Conservation (phyloP, 352 stramenopile species). For the Pythium scleroteichum region DNA sequence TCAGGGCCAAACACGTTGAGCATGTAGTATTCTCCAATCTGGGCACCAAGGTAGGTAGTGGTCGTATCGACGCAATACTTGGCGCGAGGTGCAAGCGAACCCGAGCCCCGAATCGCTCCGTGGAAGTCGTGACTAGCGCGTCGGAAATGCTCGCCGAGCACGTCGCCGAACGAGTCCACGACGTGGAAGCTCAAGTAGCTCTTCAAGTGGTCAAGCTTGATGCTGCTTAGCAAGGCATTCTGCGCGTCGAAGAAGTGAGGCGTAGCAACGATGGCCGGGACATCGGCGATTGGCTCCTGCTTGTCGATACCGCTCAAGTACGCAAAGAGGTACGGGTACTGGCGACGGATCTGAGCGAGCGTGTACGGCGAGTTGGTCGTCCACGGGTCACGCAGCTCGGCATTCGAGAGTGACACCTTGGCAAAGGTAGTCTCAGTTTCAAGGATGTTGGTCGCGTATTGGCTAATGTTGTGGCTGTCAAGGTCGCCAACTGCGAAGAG, state of each 20-base stretch:
- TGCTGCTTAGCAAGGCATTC: slow-evolving; percentile 40
- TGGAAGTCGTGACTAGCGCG: slow-evolving; percentile 52
- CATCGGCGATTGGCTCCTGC: slow-evolving; percentile 36
- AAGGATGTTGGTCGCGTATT: slow-evolving; percentile 42
- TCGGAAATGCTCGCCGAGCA: slow-evolving; percentile 59
- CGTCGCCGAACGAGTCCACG: slow-evolving; percentile 41
- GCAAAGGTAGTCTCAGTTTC: slow-evolving; percentile 81
- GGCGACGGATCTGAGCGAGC: slow-evolving; percentile 53
- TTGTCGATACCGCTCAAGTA: slow-evolving; percentile 55
- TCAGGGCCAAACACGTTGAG: slow-evolving; percentile 82
- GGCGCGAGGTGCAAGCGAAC: slow-evolving; percentile 35
- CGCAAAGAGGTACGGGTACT: slow-evolving; percentile 52
- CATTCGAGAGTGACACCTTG: slow-evolving; percentile 83
- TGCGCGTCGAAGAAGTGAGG: slow-evolving; percentile 53
- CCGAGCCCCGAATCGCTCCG: slow-evolving; percentile 36
- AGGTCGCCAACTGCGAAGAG: slow-evolving; percentile 45
- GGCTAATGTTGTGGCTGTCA: slow-evolving; percentile 40
- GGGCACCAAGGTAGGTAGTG: slow-evolving; percentile 81
- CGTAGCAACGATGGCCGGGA: slow-evolving; percentile 47
- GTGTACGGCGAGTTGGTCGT: slow-evolving; percentile 86
- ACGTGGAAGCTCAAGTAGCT: slow-evolving; percentile 69
- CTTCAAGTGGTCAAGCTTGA: slow-evolving; percentile 46
- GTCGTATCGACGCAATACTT: slow-evolving; percentile 72
- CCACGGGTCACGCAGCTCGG: slow-evolving; percentile 82
- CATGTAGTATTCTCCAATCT: slow-evolving; percentile 90